Conservation (phyloP, 2,329 filamentous ascomycete species). For the Colletotrichum liriopes region DNA sequence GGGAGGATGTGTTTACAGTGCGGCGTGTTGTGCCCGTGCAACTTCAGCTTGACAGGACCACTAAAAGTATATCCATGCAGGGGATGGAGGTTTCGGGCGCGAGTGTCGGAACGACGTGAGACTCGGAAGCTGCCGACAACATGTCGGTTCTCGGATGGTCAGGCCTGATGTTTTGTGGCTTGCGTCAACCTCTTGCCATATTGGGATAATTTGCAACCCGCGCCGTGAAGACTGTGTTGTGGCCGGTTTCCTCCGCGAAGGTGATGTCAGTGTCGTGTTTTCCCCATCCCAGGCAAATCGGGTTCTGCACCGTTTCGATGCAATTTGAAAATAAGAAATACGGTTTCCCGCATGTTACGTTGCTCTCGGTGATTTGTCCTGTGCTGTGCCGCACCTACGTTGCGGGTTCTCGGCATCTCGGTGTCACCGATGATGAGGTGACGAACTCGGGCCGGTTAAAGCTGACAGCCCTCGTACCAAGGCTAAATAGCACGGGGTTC, state of each 20-base stretch:
- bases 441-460: neutral
- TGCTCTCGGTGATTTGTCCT: neutral
- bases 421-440: neutral
- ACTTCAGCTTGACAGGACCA: neutral
- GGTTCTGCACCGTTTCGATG: neutral
- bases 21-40: neutral
- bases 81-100: neutral
- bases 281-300: neutral
- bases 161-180: neutral
- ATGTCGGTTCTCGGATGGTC: neutral
- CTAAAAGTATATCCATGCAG: neutral
- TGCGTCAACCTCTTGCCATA: neutral
- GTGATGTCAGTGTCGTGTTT: neutral
- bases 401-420: constrained; percentile 1
- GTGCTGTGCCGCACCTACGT: neutral
- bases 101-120: neutral
- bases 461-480: neutral
- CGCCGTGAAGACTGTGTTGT: neutral
- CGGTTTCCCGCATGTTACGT: constrained; percentile 6
- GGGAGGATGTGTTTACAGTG: neutral
- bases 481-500: neutral
- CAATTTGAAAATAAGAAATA: neutral
- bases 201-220: neutral
- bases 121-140: neutral
- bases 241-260: neutral